Evolutionary conservation across 805 yeast genomes (phyloP), one percentile per base, ranked within the genome.

Genomic region (Wickerhamiella lipophila): DNA sequence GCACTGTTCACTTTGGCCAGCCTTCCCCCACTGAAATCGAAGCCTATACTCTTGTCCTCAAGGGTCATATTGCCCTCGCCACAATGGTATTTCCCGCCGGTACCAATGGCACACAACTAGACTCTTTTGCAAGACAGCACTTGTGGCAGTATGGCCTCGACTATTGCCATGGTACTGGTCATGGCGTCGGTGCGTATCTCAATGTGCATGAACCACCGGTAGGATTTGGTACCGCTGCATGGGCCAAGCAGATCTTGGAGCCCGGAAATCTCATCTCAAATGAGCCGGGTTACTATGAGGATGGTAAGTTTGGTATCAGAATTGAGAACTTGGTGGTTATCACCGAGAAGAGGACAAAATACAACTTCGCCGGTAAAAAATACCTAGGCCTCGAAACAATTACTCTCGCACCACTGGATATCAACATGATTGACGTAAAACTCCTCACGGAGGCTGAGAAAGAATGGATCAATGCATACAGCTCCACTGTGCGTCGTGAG

Each of bases 201-300:
- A 81, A 82, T 62, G 97, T 92, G 15, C 98, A 92, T 63, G 96
- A 94, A 60, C 92, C 94, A 0, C 97, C 97, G 1, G 74, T 89
- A 49, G 94, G 88, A 13, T 78, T 92, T 52, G 84, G 58, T n/a
- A 50, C 52, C 48, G 55, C 53, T 82, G 29, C 27, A 51, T 68
- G 63, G 60, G 50, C 40, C 26, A 69, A 74, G 8, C 74, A 72
- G 40, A 78, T 86, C 5, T 53, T 69, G 25, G 65, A 71, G 49
- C 69, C 70, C 12, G 96, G 96, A 4, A 84, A 81, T 56, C 73
- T 88, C 21, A 67, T 86, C 36, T 81, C 94, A 46, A 88, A 88
- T 65, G 98, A 92, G 64, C 98, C 98, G 0, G 98, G 98, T 0
- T 89, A 71, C 63, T 92, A 92, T 64, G 77, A 81, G 54, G 95